These are phyloP conservation scores for Biancaea sappan DNA, from an alignment of 306 rosid species.

Conservation along the genomic window DNA sequence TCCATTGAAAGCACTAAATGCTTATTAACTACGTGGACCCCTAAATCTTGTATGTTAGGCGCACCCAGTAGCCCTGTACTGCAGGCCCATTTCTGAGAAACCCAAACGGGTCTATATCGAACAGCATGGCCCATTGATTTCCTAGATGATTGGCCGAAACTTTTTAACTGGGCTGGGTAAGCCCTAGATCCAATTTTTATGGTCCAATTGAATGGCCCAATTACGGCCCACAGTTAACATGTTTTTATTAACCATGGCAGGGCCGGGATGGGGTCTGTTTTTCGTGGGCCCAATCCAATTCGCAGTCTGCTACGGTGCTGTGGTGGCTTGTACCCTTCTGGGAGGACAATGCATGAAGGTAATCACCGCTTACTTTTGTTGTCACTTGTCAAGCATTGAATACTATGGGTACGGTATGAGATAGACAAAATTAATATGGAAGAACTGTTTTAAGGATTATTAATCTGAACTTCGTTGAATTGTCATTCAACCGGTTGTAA, in stretches of 20 bases:
- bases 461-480: too few relatives aligned
- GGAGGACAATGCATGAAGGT: slow-evolving; percentile 94
- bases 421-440: too few relatives aligned
- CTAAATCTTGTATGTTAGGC: too few relatives aligned
- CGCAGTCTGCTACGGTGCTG: slow-evolving; percentile 69
- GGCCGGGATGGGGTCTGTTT: slow-evolving; percentile 72
- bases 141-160: background rate
- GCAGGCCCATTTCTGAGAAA: too few relatives aligned
- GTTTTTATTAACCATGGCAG: slow-evolving; percentile 33
- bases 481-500: too few relatives aligned
- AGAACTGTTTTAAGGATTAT: too few relatives aligned
- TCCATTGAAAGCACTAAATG: background rate
- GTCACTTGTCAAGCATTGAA: too few relatives aligned
- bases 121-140: background rate
- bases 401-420: too few relatives aligned
- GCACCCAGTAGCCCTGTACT: too few relatives aligned
- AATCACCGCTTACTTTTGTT: too few relatives aligned
- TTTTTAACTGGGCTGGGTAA: background rate
- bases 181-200: background rate
- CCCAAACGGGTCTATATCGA: too few relatives aligned
- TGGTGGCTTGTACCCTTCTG: slow-evolving; percentile 57
- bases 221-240: background rate
- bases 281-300: slow-evolving; percentile 79
- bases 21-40: background rate
- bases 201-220: background rate